Conservation (phyloP, 1,284 basidiomycete genomes). For the Tilletia indica region DNA sequence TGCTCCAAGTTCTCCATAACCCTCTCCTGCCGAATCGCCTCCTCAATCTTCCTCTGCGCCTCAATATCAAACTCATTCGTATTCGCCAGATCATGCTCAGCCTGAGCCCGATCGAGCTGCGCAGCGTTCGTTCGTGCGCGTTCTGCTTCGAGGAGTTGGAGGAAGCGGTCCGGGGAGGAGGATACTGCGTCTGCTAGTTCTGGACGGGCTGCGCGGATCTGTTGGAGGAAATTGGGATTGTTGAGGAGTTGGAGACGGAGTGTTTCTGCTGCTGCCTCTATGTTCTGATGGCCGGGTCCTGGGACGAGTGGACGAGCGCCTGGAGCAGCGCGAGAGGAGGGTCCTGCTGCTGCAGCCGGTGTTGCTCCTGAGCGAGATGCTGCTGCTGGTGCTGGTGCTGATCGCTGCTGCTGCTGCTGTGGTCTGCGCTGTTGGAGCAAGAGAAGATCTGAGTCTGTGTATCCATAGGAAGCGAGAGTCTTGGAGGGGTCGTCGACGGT, state of each 20-base stretch:
- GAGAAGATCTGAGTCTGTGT: conserved; percentile 44
- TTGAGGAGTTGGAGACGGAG: conserved; percentile 83
- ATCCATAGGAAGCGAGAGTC: conserved; percentile 39
- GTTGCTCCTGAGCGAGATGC: neutral
- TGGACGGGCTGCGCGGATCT: conserved; percentile 62
- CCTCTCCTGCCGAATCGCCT: conserved; percentile 83
- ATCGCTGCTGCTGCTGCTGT: neutral
- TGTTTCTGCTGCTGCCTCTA: conserved; percentile 80
- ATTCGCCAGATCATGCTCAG: conserved; percentile 78
- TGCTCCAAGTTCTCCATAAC: conserved; percentile 67
- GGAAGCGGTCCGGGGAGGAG: conserved; percentile 24
- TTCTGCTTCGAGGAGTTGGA: conserved; percentile 31
- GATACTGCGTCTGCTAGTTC: conserved; percentile 32
- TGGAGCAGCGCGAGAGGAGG: neutral
- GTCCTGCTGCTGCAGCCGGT: neutral
- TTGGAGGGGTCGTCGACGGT: conserved; percentile 32
- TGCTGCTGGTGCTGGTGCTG: neutral
- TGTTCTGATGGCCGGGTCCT: conserved; percentile 42
- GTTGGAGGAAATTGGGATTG: conserved; percentile 74
- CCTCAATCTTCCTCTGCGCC: conserved; percentile 86
- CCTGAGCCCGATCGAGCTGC: conserved; percentile 58
- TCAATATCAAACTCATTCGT: conserved; percentile 80
- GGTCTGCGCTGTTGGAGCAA: conserved; percentile 26
- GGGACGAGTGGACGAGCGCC: neutral
- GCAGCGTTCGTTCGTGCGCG: conserved; percentile 25